These are phyloP conservation scores for Ophiosphaerella herpotricha DNA, from an alignment of 2,329 filamentous ascomycete species.

Conservation along the genomic window DNA sequence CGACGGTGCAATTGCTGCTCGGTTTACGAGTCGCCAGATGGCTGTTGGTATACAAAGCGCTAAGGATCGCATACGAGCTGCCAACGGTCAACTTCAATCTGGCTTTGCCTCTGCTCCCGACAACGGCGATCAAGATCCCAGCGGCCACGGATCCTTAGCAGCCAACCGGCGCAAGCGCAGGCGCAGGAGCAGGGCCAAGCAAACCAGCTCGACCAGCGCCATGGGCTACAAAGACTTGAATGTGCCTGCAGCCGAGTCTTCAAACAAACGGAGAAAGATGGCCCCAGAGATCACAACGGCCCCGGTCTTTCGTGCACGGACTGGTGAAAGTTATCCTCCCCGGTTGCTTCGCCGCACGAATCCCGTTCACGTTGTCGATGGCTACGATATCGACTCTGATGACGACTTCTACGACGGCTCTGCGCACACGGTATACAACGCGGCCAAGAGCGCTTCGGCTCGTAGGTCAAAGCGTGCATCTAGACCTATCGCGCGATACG, in stretches of 20 bases:
- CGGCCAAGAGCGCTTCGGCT: too few relatives aligned
- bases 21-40: conserved; percentile 6
- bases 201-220: background rate
- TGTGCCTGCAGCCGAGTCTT: background rate
- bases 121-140: background rate
- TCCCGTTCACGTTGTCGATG: background rate
- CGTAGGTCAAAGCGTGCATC: conserved; percentile 6
- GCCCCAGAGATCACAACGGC: background rate
- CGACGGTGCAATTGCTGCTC: conserved; percentile 13
- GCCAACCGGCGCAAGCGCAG: background rate
- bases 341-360: too few relatives aligned
- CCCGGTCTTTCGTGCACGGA: too few relatives aligned
- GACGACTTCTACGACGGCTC: conserved; percentile 7
- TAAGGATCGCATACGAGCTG: conserved; percentile 1
- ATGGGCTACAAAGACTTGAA: background rate
- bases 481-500: too few relatives aligned
- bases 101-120: background rate
- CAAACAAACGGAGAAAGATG: conserved; percentile 1
- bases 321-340: too few relatives aligned
- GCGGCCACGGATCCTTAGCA: background rate
- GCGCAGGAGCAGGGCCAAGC: background rate
- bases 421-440: background rate
- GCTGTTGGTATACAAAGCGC: background rate
- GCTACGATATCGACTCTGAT: conserved; percentile 9
- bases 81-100: background rate